Evolutionary conservation across 139 green algal genomes (phyloP).

Genomic region (Klebsormidium nitens): DNA sequence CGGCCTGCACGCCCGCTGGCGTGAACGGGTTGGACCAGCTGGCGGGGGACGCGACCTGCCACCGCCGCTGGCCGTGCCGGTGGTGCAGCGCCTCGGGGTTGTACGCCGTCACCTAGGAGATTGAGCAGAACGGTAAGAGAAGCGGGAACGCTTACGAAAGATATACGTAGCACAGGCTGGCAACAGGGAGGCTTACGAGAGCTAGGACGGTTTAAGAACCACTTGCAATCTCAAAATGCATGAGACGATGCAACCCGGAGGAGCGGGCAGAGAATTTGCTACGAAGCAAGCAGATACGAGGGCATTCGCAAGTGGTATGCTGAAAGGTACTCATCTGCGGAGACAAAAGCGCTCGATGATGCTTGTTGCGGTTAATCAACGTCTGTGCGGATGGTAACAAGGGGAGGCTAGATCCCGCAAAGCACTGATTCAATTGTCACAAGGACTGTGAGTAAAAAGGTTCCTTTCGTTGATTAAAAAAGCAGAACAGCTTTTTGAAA

Average conservation of each 20-base stretch:
- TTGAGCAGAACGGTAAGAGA: no score
- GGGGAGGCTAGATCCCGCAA: background rate
- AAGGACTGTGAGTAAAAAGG: background rate
- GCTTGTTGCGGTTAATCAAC: background rate
- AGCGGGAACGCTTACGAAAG: no score
- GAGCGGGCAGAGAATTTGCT: no score
- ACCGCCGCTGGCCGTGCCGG: background rate
- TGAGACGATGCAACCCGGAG: no score
- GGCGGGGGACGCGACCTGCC: constrained; percentile 11
- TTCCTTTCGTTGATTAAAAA: background rate
- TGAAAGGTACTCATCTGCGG: no score
- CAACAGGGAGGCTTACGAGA: no score
- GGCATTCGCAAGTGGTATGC: no score
- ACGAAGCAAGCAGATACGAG: no score
- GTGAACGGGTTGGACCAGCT: background rate
- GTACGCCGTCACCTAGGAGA: constrained; percentile 28
- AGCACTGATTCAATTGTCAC: background rate
- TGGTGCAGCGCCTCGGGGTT: constrained; percentile 2
- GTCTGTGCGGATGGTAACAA: background rate
- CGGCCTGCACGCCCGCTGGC: constrained; percentile 1
- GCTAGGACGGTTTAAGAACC: no score
- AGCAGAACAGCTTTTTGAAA: background rate
- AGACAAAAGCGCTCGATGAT: no score
- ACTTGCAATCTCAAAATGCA: no score
- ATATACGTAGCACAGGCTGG: no score